Conservation (phyloP, 2,329 filamentous ascomycete genomes). For the Cylindrodendrum hubeiense region DNA sequence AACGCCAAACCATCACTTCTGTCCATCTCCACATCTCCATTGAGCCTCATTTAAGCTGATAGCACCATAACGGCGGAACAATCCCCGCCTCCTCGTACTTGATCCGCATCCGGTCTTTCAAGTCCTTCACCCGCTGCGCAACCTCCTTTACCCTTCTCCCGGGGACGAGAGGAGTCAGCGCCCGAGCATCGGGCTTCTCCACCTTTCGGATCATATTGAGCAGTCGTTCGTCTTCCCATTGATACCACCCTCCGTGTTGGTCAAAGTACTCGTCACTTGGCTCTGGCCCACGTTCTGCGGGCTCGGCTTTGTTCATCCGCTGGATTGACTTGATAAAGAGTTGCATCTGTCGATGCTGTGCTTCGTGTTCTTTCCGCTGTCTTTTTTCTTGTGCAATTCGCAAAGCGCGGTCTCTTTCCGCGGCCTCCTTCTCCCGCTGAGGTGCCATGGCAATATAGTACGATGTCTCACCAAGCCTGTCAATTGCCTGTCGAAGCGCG, state of each 20-base stretch:
- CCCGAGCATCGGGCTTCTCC: constrained; percentile 22
- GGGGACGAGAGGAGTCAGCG: constrained; percentile 31
- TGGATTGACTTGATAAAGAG: constrained; percentile 31
- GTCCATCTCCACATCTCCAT: constrained; percentile 4
- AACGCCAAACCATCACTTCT: not conserved
- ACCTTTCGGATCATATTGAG: constrained; percentile 39
- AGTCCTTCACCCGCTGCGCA: constrained; percentile 29
- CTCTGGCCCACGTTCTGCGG: constrained; percentile 1
- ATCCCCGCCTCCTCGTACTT: constrained; percentile 33
- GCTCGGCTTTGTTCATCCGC: constrained; percentile 3
- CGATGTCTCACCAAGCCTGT: constrained; percentile 21
- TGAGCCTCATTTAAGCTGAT: constrained; percentile 22
- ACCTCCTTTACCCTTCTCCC: constrained; percentile 35
- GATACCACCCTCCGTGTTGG: constrained; percentile 41
- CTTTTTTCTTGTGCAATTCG: not conserved
- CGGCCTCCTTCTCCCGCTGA: constrained; percentile 5
- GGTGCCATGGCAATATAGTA: constrained; percentile 8
- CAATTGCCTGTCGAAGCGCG: constrained; percentile 25
- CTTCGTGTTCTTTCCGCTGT: constrained; percentile 1
- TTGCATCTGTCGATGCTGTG: constrained; percentile 28
- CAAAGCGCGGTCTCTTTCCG: constrained; percentile 19
- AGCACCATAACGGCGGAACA: constrained; percentile 44
- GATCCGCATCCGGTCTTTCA: constrained; percentile 35
- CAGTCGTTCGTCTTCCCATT: constrained; percentile 44
- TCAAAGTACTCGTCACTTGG: constrained; percentile 32